Conservation (phyloP, 129 eudicot genomes). For the Centella asiatica region DNA sequence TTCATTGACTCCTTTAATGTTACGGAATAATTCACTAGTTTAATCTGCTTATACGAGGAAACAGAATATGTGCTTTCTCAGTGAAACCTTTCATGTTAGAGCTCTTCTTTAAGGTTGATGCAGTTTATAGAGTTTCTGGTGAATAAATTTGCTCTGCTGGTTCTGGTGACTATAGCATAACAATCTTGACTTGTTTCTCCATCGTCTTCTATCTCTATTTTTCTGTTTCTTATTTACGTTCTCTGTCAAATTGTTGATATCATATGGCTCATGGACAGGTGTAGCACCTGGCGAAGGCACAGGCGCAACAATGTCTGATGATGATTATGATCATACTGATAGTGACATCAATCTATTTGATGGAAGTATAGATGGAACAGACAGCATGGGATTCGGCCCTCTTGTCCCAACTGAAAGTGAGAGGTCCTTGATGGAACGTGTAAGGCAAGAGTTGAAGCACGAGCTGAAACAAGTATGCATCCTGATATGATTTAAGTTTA, state of each 20-base stretch:
- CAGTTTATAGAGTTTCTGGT: no score
- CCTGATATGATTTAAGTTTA: no score
- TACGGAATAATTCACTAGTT: no score
- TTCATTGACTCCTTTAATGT: no score
- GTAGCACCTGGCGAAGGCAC: conserved; percentile 89
- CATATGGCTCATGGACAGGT: conserved; percentile 28
- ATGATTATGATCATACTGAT: conserved; percentile 71
- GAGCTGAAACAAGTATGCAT: conserved; percentile 62
- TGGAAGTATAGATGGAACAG: conserved; percentile 71
- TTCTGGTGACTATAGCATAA: background rate
- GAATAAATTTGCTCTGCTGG: background rate
- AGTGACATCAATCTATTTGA: conserved; percentile 74
- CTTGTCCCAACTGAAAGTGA: conserved; percentile 81
- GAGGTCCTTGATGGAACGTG: conserved; percentile 86
- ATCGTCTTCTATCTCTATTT: background rate
- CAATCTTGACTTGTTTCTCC: background rate
- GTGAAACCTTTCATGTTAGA: background rate
- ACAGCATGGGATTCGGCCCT: conserved; percentile 82
- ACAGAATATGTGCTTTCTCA: background rate
- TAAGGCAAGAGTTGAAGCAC: conserved; percentile 78
- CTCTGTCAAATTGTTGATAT: background rate
- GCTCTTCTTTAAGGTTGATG: no score
- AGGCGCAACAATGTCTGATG: conserved; percentile 94
- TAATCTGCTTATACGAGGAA: background rate
- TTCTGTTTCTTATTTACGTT: background rate